Conservation (phyloP, 768 basidiomycete species). For the Coprinellus aureogranulatus region DNA sequence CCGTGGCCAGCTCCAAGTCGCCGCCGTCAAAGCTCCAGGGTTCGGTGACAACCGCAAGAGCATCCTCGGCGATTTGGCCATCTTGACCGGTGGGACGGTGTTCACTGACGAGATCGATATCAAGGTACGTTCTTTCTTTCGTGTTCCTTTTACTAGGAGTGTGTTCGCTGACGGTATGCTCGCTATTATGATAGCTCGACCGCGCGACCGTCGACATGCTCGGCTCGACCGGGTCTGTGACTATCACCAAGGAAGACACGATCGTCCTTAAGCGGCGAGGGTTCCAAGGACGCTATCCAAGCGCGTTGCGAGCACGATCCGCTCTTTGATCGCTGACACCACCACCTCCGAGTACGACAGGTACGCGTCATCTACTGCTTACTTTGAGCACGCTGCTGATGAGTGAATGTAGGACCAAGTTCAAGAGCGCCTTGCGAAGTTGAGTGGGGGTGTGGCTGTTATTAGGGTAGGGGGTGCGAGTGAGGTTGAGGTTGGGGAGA, state of each 20-base stretch:
- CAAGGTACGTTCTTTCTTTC: too few relatives aligned
- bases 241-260: conserved; percentile 97
- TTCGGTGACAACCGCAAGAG: conserved; percentile 99
- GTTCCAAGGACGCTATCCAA: conserved; percentile 84
- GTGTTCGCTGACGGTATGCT: too few relatives aligned
- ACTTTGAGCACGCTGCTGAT: too few relatives aligned
- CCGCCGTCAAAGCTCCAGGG: conserved; percentile 93
- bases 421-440: conserved; percentile 98
- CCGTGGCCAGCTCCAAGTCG: conserved; percentile 92
- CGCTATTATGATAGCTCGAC: too few relatives aligned
- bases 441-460: conserved; percentile 94
- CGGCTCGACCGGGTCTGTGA: conserved; percentile 84
- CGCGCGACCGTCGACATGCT: conserved; percentile 84
- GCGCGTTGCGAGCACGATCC: conserved; percentile 96
- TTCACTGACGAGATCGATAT: conserved; percentile 97
- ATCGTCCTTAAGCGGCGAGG: conserved; percentile 93
- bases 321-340: conserved; percentile 73
- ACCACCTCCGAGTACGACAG: conserved; percentile 87
- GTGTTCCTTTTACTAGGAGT: too few relatives aligned
- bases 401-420: conserved; percentile 61
- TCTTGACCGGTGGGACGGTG: conserved; percentile 96
- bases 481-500: conserved; percentile 97
- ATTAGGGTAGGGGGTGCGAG: conserved; percentile 94
- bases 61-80: conserved; percentile 94
- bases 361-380: too few relatives aligned